phyloP scores from a whole-genome alignment of 331 rosid species.

The Quercus lobata region DNA sequence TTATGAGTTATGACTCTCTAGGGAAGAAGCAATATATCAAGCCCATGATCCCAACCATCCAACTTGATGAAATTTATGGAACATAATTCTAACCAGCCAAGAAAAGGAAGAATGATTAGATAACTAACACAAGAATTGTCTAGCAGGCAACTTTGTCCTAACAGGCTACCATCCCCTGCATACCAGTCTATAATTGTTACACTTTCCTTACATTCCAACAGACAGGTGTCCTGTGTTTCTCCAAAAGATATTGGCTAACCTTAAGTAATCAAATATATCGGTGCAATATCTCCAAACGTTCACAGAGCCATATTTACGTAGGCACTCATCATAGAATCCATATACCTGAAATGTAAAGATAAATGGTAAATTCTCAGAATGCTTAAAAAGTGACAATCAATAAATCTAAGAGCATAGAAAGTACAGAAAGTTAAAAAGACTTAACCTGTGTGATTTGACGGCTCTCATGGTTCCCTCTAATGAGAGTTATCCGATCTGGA shows the following conservation, averaged over 20 bases:
- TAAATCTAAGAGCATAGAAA: not conserved
- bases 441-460: slow-evolving; percentile 99
- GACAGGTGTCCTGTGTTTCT: not conserved
- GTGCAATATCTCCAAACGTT: slow-evolving; percentile 99
- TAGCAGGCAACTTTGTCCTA: not conserved
- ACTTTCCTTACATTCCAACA: slow-evolving; percentile 2
- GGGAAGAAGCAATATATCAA: not conserved
- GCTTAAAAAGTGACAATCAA: not conserved
- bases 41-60: not conserved
- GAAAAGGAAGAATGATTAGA: not conserved
- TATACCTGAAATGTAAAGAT: slow-evolving; percentile 70
- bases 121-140: not conserved
- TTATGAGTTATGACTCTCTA: not conserved
- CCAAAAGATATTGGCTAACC: slow-evolving; percentile 44
- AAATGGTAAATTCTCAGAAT: slow-evolving; percentile 30
- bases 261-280: slow-evolving; percentile 89
- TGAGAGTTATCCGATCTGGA: slow-evolving; percentile 98
- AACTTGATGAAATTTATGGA: not conserved
- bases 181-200: not conserved
- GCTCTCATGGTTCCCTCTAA: slow-evolving; percentile 97
- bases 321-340: slow-evolving; percentile 99
- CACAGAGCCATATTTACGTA: slow-evolving; percentile 95
- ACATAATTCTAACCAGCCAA: not conserved
- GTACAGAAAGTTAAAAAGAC: slow-evolving; percentile 2
- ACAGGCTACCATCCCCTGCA: not conserved